Evolutionary conservation across 257 asterid species (phyloP), one percentile per base, ranked within the genome.

Genomic region (Buddleja alternifolia): DNA sequence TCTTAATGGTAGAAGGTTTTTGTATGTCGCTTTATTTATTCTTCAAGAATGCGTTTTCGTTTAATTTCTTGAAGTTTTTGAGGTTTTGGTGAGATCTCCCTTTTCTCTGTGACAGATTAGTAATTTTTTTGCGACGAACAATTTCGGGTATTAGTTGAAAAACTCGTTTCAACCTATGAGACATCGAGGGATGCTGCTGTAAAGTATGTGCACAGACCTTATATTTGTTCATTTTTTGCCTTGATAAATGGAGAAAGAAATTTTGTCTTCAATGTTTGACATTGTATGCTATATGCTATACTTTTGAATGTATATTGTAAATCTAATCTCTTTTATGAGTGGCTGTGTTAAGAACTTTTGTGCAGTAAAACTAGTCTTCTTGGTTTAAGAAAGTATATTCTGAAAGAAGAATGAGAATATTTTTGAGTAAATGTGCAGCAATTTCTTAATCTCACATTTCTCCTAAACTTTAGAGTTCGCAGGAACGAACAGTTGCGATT

Each of bases 31-130:
- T 64, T 57, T 53, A 16, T 15, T 58, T 53, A 36, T 59, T 41
- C 69, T 76, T 69, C 73, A 40, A 63, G 73, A 72, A 75, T 58
- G 63, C 24, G 16, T 64, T 29, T 70, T 14, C 23, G 24, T 29
- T 54, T 34, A 19, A 17, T 62, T 72, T 67, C 62, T 73, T 76
- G 72, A 29, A 50, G 57, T 32, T 67, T 19, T n/a, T 15, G 32
- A 29, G 70, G n/a, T 19, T 39, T 58, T 39, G 65, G 44, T 19
- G 20, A 52, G 63, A 67, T 15, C 47, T 44, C 34, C 41, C n/a
- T n/a, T 53, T 55, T 29, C 37, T 32, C 20, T 44, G 10, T 63
- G 34, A 66, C 75, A 65, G 21, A 62, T 77, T 40, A 32, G 8
- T 25, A 8, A 8, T 40, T 19, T 10, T 1, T 9, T 1, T 42